Conservation (phyloP, 2,329 filamentous ascomycete genomes). For the Fusarium euwallaceae region DNA sequence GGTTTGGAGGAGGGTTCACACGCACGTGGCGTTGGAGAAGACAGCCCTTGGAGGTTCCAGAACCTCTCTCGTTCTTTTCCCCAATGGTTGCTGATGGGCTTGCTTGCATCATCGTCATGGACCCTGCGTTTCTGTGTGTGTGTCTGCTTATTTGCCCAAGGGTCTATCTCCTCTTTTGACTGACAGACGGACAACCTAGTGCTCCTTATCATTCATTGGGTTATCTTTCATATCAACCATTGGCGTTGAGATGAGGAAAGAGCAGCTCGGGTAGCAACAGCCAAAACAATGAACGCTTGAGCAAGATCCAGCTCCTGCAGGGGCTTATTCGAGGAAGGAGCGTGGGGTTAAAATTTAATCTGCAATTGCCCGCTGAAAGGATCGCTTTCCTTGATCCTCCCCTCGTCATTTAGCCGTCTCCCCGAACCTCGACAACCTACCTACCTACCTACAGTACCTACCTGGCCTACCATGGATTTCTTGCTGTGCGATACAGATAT, state of each 20-base stretch:
- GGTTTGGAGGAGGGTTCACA: conserved; percentile 3
- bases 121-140: conserved; percentile 15
- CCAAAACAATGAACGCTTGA: background rate
- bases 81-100: conserved; percentile 18
- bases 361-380: background rate
- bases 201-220: background rate
- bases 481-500: background rate
- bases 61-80: conserved; percentile 4
- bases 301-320: background rate
- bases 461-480: background rate
- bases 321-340: background rate
- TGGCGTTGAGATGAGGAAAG: background rate
- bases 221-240: background rate
- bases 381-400: background rate
- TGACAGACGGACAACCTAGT: background rate
- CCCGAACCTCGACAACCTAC: background rate
- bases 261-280: background rate
- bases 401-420: background rate
- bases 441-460: no score
- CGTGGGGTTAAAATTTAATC: background rate
- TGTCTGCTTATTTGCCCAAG: conserved; percentile 11
- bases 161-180: background rate
- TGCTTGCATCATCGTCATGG: conserved; percentile 3
- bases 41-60: background rate
- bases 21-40: conserved; percentile 15